Base-by-base conservation (phyloP, 2,329 filamentous ascomycete species). In the Fusarium sp. region DNA sequence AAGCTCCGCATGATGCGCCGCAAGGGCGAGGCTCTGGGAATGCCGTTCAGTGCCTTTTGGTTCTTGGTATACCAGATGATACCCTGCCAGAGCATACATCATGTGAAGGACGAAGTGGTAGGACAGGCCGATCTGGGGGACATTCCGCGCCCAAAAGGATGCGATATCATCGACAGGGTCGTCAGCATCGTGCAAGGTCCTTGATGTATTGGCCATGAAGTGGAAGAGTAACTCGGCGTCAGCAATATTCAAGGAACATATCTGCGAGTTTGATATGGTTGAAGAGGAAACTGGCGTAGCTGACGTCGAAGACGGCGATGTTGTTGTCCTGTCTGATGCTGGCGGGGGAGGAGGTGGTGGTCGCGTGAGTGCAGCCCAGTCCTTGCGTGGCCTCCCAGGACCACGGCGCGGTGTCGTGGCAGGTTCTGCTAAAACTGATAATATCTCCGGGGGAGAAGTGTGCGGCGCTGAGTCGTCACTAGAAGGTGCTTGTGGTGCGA, bases 171-270 rank as follows among this genome's bases (percentile, higher is more conserved):
- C 60, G 18, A 61, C 61, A 22, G 66, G 63, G 33, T 77, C 71
- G 24, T 60, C 53, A 22, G 67, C 68, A 33, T 70, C 65, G 38
- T 74, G 72, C 4, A 80, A 70, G 18, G 71, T 80, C 26, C 38
- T 47, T 6, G 78, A 70, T 5, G 78, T 79, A 35, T 73, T 62
- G 39, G 72, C 60, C 30, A 78, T 72, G 42, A 78, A 80, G 33
- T 80, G 75, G 36, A 79, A 74, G 31, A 80, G 74, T 16, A 80
- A 71, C 65, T 80, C 79, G 26, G 76, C 77, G n/a, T 79, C 77
- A 53, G 73, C 67, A 33, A 78, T 62, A 44, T 79, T 77, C 26
- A 79, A 63, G 10, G 75, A 72, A 45, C 75, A 75, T 18, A 68
- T 58, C n/a, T 64, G 55, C 31, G 73, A 69, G 38, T 72, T 75